Percentiles rank a stretch among this genome's conserved stretches.
Conservation (phyloP, 1,284 basidiomycete species). For the Singerocomus inundabilis region DNA sequence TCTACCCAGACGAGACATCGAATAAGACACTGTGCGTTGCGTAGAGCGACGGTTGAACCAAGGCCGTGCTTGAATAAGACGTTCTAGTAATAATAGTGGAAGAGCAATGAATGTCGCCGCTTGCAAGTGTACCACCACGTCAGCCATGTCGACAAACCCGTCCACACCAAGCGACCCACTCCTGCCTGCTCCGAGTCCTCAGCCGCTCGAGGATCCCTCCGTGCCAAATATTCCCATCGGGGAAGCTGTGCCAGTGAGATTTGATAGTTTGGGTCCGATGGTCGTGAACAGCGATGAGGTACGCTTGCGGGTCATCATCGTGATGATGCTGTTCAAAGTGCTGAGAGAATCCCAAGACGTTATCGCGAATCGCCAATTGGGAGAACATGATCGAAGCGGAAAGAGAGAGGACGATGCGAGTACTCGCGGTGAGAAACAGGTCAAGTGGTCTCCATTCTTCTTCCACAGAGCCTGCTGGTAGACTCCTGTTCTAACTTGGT, state of each 20-base stretch:
- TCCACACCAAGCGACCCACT: conserved; percentile 4
- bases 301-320: conserved; percentile 14
- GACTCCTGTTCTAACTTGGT: not conserved
- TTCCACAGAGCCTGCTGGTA: too few species aligned
- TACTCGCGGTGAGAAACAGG: conserved; percentile 52
- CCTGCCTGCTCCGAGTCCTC: conserved; percentile 7
- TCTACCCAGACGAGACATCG: not conserved
- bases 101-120: not conserved
- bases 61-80: not conserved
- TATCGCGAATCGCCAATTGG: conserved; percentile 58
- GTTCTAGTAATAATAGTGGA: too few species aligned
- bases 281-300: conserved; percentile 59
- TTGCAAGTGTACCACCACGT: not conserved
- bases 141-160: conserved; percentile 5
- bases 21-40: not conserved
- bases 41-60: not conserved
- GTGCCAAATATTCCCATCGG: conserved; percentile 13
- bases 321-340: not conserved
- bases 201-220: conserved; percentile 8
- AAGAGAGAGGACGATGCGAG: conserved; percentile 45
- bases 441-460: conserved; percentile 20
- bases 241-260: conserved; percentile 34
- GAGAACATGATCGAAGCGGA: conserved; percentile 48
- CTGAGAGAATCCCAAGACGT: conserved; percentile 37
- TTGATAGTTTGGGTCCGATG: conserved; percentile 54